phyloP scores from a whole-genome alignment of 805 yeast species.

The Wickerhamiella spandovensis region DNA sequence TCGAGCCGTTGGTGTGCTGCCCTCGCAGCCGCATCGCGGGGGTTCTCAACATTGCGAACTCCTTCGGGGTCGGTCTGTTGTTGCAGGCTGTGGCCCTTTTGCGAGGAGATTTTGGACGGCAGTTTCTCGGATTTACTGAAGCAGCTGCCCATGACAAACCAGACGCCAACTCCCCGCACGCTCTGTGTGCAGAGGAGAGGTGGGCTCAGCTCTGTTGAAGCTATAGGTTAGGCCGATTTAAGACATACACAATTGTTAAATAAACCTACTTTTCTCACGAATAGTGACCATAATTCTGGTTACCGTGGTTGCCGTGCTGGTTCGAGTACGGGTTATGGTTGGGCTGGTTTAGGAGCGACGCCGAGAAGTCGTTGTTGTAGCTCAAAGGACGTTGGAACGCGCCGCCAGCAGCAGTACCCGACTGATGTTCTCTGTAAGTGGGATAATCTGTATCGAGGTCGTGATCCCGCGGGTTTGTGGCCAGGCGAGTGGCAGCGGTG shows the following conservation, averaged over 20 bases:
- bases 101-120: not conserved
- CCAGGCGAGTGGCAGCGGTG: not conserved
- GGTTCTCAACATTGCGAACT: not conserved
- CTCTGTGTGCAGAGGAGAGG: too few relatives aligned
- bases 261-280: not conserved
- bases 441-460: constrained; percentile 1
- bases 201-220: too few relatives aligned
- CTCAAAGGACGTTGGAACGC: not conserved
- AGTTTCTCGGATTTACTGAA: not conserved
- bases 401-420: constrained; percentile 1
- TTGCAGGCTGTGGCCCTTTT: not conserved
- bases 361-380: not conserved
- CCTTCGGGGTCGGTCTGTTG: not conserved
- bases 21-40: not conserved
- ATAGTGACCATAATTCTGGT: not conserved
- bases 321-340: not conserved
- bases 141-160: constrained; percentile 1
- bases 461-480: not conserved
- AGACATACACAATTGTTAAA: not conserved
- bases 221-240: too few relatives aligned
- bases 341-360: not conserved
- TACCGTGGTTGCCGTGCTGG: too few relatives aligned
- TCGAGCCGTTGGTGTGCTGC: not conserved
- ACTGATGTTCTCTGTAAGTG: not conserved
- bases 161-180: too few relatives aligned